A percentile compares a stretch with the other conserved stretches of the same genome.
Evolutionary conservation across 345 rosid species (phyloP).

Genomic region (Populus euphratica): DNA sequence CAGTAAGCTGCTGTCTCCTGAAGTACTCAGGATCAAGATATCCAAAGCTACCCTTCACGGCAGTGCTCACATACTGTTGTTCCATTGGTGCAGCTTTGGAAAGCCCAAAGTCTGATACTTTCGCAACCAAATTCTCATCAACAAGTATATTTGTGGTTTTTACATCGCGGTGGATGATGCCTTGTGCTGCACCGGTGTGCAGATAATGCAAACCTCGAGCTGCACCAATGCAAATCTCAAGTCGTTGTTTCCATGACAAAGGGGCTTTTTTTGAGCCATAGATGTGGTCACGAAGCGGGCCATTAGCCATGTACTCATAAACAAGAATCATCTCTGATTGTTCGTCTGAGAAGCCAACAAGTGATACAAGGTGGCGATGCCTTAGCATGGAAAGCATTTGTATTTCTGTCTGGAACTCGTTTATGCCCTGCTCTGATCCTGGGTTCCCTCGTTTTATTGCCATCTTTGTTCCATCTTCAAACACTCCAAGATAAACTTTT

Average conservation of each 20-base stretch:
- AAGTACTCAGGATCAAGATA: slow-evolving; percentile 85
- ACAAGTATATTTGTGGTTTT: slow-evolving; percentile 83
- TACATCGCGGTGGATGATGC: slow-evolving; percentile 81
- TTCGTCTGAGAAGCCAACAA: slow-evolving; percentile 77
- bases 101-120: slow-evolving; percentile 79
- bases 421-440: slow-evolving; percentile 73
- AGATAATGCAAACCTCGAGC: slow-evolving; percentile 83
- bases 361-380: slow-evolving; percentile 77
- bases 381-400: slow-evolving; percentile 80
- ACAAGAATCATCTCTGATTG: slow-evolving; percentile 83
- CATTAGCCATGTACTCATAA: slow-evolving; percentile 80
- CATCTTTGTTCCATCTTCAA: slow-evolving; percentile 63
- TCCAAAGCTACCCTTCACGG: slow-evolving; percentile 89
- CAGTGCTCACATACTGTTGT: slow-evolving; percentile 74
- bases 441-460: slow-evolving; percentile 71
- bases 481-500: slow-evolving; percentile 58
- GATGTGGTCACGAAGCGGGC: slow-evolving; percentile 77
- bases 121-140: slow-evolving; percentile 72
- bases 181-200: slow-evolving; percentile 69
- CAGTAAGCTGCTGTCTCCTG: slow-evolving; percentile 73
- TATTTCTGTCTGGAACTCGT: slow-evolving; percentile 84
- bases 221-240: slow-evolving; percentile 77
- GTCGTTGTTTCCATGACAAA: slow-evolving; percentile 75
- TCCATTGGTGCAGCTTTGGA: slow-evolving; percentile 70
- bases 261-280: slow-evolving; percentile 53